These are phyloP conservation scores for Arthroderma uncinatum DNA, from an alignment of 2,329 filamentous ascomycete species.

Conservation along the genomic window DNA sequence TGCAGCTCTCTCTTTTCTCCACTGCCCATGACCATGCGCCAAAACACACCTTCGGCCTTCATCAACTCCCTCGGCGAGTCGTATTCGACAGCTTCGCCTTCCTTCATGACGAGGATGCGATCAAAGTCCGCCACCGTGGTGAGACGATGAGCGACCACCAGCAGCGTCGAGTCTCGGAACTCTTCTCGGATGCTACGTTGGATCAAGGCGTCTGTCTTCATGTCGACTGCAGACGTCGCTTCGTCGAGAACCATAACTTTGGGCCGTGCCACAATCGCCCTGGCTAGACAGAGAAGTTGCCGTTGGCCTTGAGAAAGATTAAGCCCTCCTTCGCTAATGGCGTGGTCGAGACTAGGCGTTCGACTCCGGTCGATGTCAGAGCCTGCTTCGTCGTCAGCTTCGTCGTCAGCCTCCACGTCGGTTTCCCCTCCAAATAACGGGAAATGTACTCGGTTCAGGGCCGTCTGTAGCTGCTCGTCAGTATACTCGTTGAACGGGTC, in stretches of 20 bases:
- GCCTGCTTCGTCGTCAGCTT: background rate
- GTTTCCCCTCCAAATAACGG: background rate
- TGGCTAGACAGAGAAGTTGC: conserved; percentile 52
- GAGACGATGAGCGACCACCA: conserved; percentile 54
- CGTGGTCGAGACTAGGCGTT: background rate
- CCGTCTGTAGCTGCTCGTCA: conserved; percentile 93
- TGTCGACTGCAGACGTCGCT: conserved; percentile 54
- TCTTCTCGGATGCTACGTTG: conserved; percentile 46
- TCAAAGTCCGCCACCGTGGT: conserved; percentile 51
- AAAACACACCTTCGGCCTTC: conserved; percentile 2
- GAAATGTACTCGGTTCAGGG: conserved; percentile 38
- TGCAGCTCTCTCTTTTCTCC: conserved; percentile 2
- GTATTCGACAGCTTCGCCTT: conserved; percentile 34
- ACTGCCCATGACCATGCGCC: conserved; percentile 6
- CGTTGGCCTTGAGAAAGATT: conserved; percentile 55
- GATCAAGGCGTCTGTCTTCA: conserved; percentile 47
- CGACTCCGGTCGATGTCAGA: background rate
- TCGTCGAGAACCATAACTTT: conserved; percentile 56
- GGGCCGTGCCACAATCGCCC: conserved; percentile 52
- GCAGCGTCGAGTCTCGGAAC: conserved; percentile 48
- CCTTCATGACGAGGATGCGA: conserved; percentile 44
- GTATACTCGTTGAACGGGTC: conserved; percentile 91
- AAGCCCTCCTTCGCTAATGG: conserved; percentile 37
- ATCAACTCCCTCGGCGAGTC: conserved; percentile 1
- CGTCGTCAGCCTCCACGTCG: background rate